Base-by-base conservation (phyloP, 352 stramenopile species). In the Thalassiosira mediterranea region DNA sequence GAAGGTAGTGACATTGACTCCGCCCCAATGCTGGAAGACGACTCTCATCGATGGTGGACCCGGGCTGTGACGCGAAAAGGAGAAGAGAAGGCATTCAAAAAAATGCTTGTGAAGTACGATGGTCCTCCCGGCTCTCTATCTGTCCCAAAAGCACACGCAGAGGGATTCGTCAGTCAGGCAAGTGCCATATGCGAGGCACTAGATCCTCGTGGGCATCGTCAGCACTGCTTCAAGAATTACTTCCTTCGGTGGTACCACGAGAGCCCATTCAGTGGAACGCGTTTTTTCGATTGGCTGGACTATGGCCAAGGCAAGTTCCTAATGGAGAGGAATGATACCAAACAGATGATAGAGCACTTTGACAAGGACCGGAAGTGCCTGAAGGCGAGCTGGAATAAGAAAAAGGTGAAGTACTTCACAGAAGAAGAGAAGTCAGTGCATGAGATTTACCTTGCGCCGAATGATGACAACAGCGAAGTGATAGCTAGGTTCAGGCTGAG, bases 281-380 rank as follows among this genome's bases (percentile, higher is more conserved):
- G 44, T 21, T 69, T 69, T 15, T 61, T 69, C 10, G 60, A 69
- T 37, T 69, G 60, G 60, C 3, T 69, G 3, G 60, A 69, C 23
- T 69, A 49, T 59, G 60, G 60, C 34, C 19, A n/a, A 21, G 60
- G 40, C 1, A 40, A 37, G 23, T 47, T 10, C 0, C 32, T 69
- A 11, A 37, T 69, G 44, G 60, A 69, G 10, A 47, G n/a, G 60
- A 60, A 69, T 59, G 19, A 19, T 3, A 52, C 10, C 1, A 15
- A 48, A 0, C 31, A 64, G n/a, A 37, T 37, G 2, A 51, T 64
- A 3, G 19, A 23, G 0, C 29, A 15, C 0, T 8, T 52, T n/a
- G 15, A 48, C 7, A n/a, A 21, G 8, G 56, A 51, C 10, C 32
- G 49, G n/a, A 15, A n/a, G 10, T 69, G 60, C 57, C 13, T 60